Base-by-base conservation (phyloP, 169 alveolate species). In the Theileria annulata region DNA sequence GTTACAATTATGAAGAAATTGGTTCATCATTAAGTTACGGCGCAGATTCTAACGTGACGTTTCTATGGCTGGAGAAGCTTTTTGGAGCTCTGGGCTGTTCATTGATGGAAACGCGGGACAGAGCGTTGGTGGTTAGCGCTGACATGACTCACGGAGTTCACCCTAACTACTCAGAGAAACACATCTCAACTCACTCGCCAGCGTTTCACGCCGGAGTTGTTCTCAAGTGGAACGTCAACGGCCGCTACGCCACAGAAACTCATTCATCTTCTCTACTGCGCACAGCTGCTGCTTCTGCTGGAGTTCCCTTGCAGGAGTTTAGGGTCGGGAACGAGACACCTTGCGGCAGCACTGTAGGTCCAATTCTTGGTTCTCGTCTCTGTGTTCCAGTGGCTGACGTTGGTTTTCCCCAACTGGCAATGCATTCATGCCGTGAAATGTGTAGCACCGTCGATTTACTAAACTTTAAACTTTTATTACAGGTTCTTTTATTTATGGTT, bases 271-370 rank as follows among this genome's bases (percentile, higher is more conserved):
- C 97, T 6, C 80, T 96, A 33, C 59, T 96, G 31, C 92, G 92
- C 70, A 93, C 79, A 47, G 71, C 93, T 27, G 98, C 97, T 13
- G 71, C 86, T 37, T 66, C 78, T 35, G 84, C 89, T 19, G 87
- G 88, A 51, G 94, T 94, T 15, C 97, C 97, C 19, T 60, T 94
- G 13, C 95, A 96, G 88, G 98, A 96, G 64, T 96, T 96, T 75
- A 89, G 96, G 63, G 98, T 96, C 4, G 94, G 89, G 72, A 96
- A 96, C 70, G 97, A 94, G 63, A 92, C 97, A 1, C 98, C 99
- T 28, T 96, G 99, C 79, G 99, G 99, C 17, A 92, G 98, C 21
- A 97, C 99, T 15, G 94, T 96, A 48, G 98, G 99, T 1, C 98
- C 99, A 13, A 84, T 93, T 66, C 84, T 95, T 64, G 92, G 98